Base-by-base conservation (phyloP, 192 early-diverging fungal genomes). In the Phycomyces nitens region DNA sequence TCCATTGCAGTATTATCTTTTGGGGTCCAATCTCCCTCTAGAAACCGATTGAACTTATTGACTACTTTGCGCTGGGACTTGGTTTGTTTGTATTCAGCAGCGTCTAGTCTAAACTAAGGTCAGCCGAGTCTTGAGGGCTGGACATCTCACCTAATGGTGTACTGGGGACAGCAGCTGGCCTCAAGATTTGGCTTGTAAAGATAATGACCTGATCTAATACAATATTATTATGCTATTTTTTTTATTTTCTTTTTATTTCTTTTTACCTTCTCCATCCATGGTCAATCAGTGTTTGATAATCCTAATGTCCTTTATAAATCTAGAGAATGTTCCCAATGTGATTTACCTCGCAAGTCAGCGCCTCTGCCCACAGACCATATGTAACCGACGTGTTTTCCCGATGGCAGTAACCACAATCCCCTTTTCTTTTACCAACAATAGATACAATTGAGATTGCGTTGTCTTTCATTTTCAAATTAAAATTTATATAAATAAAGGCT, bases 341-440 rank as follows among this genome's bases (percentile, higher is more conserved):
- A 72, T 57, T 42, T 73, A 80, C 77, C 29, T 56, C 34, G 65
- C 74, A 79, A 10, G 79, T 73, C 58, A 89, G 60, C 16, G 71
- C 50, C 67, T 89, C 78, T 8, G 82, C 86, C 73, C 81, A 84
- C 41, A 86, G 64, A 18, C 90, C 90, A 70, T 76, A 84, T 50
- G 80, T 83, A 27, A 53, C 54, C 0, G 87, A 90, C 5, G 83
- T 71, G 16, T 76, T 66, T 0, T 38, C 56, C 9, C 58, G 65
- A 22, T 88, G 77, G 70, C 90, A 92, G 70, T 92, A 92, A 11
- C 90, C 90, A 57, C 90, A 92, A 6, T 69, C 65, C 24, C 66
- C 64, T 15, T 68, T 26, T n/a, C 65, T 78, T 1, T 23, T 43
- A 14, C 71, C 71, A 15, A 26, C 65, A 58, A 73, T 29, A 0